Percentiles rank a stretch among this genome's conserved stretches.
phyloP scores from a whole-genome alignment of 2,329 filamentous ascomycete species.

The Chaetomium sp. region DNA sequence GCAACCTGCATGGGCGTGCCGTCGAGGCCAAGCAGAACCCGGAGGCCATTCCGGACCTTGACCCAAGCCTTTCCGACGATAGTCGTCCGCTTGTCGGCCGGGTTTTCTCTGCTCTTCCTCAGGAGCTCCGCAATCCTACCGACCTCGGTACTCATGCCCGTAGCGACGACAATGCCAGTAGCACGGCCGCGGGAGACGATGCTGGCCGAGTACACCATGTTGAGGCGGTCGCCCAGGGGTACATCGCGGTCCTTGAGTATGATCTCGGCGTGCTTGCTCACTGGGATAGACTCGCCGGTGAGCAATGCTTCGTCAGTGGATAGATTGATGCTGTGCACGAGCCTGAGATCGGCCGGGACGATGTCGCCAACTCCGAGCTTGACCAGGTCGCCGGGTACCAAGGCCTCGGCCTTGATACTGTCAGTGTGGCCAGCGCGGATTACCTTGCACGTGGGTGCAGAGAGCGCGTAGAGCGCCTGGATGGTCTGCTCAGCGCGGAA shows the following conservation, averaged over 20 bases:
- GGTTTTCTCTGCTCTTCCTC: conserved; percentile 49
- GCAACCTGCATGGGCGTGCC: conserved; percentile 70
- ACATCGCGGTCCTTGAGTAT: conserved; percentile 54
- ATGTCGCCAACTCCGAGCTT: conserved; percentile 66
- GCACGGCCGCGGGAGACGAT: conserved; percentile 72
- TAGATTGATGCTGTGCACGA: conserved; percentile 69
- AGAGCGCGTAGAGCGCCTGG: conserved; percentile 60
- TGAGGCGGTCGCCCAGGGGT: conserved; percentile 68
- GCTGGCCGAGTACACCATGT: conserved; percentile 71
- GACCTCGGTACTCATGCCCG: conserved; percentile 64
- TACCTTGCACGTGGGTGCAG: conserved; percentile 61
- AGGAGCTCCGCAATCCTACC: conserved; percentile 60
- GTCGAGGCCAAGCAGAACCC: conserved; percentile 51
- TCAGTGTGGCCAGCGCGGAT: conserved; percentile 56
- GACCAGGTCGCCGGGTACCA: conserved; percentile 69
- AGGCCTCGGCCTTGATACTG: conserved; percentile 55
- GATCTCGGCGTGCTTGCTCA: conserved; percentile 65
- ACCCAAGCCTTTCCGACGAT: conserved; percentile 28
- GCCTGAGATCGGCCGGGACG: conserved; percentile 68
- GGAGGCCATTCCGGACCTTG: conserved; percentile 36
- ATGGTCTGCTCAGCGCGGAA: conserved; percentile 64
- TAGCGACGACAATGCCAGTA: conserved; percentile 67
- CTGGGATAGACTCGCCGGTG: conserved; percentile 72
- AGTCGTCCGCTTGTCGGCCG: conserved; percentile 42
- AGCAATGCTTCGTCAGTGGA: conserved; percentile 75